Percentiles rank a stretch among this genome's conserved stretches.
Evolutionary conservation across 495 filamentous ascomycete species (phyloP).

Genomic region (Aspergillus leporis): DNA sequence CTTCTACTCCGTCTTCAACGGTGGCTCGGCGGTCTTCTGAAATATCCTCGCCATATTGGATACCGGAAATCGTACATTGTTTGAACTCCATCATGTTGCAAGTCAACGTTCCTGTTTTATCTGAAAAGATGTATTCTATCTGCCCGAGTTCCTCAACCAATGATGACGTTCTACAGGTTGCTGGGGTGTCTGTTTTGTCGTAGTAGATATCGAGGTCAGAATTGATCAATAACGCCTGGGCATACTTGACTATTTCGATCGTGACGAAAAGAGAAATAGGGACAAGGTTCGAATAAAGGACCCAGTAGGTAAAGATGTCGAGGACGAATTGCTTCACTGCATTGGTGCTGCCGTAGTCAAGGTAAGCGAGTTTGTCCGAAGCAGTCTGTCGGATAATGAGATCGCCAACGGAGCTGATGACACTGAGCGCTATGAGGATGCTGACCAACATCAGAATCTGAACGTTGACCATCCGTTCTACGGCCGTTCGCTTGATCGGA

Average conservation of each 20-base stretch:
- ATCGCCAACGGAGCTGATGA: constrained; percentile 90
- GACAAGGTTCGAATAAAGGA: constrained; percentile 95
- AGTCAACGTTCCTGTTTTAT: constrained; percentile 98
- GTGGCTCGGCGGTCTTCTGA: constrained; percentile 87
- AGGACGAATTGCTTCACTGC: constrained; percentile 82
- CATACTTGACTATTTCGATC: constrained; percentile 97
- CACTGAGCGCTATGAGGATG: constrained; percentile 80
- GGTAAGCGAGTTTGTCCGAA: constrained; percentile 63
- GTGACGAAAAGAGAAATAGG: constrained; percentile 98
- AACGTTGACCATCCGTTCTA: constrained; percentile 88
- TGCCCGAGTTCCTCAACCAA: constrained; percentile 97
- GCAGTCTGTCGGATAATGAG: constrained; percentile 70
- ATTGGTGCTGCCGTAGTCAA: constrained; percentile 61
- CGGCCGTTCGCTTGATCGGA: constrained; percentile 95
- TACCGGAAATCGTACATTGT: constrained; percentile 87
- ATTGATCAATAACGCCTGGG: constrained; percentile 94
- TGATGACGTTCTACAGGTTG: constrained; percentile 92
- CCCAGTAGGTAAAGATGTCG: constrained; percentile 98
- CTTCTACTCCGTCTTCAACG: constrained; percentile 69
- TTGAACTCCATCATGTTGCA: constrained; percentile 99
- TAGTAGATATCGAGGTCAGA: constrained; percentile 98
- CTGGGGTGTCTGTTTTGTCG: constrained; percentile 90
- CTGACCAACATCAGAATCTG: constrained; percentile 87
- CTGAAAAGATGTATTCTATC: constrained; percentile 98
- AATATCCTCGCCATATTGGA: constrained; percentile 92